Evolutionary conservation across 2,329 filamentous ascomycete genomes (phyloP).

Genomic region (Neurospora crassa): DNA sequence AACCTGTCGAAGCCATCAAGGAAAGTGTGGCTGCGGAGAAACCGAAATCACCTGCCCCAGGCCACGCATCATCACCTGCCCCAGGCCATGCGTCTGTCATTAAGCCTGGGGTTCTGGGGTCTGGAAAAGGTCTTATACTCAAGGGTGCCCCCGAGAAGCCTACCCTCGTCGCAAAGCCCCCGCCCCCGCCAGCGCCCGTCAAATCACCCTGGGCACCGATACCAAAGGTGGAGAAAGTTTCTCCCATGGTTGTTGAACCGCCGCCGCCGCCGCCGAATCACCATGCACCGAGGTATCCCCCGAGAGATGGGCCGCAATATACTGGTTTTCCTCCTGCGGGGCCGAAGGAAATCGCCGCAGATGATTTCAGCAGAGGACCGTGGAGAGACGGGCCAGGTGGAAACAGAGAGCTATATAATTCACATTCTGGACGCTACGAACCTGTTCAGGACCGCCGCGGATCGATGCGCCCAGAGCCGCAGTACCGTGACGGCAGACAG

Average conservation of each 20-base stretch:
- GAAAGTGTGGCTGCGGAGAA: conserved; percentile 29
- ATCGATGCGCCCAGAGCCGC: conserved; percentile 53
- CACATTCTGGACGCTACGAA: conserved; percentile 89
- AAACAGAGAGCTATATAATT: conserved; percentile 80
- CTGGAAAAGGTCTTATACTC: conserved; percentile 52
- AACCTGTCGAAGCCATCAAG: conserved; percentile 11
- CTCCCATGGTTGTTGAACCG: conserved; percentile 56
- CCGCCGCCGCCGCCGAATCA: conserved; percentile 20
- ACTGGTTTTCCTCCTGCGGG: conserved; percentile 30
- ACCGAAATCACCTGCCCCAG: conserved; percentile 32
- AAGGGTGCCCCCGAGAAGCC: conserved; percentile 63
- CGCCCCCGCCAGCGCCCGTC: conserved; percentile 54
- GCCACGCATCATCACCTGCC: conserved; percentile 33
- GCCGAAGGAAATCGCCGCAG: conserved; percentile 80
- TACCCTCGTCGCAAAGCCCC: conserved; percentile 63
- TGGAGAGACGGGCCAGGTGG: conserved; percentile 61
- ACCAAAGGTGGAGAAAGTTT: conserved; percentile 73
- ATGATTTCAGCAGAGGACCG: conserved; percentile 79
- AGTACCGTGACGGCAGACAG: conserved; percentile 57
- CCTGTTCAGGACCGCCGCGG: conserved; percentile 72
- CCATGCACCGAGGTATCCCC: conserved; percentile 34
- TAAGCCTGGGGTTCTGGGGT: conserved; percentile 37
- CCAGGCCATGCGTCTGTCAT: conserved; percentile 29
- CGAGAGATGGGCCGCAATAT: conserved; percentile 43
- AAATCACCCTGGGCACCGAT: conserved; percentile 90